These are phyloP conservation scores for Asterochloris erici DNA, from an alignment of 139 green algal species.

Conservation along the genomic window DNA sequence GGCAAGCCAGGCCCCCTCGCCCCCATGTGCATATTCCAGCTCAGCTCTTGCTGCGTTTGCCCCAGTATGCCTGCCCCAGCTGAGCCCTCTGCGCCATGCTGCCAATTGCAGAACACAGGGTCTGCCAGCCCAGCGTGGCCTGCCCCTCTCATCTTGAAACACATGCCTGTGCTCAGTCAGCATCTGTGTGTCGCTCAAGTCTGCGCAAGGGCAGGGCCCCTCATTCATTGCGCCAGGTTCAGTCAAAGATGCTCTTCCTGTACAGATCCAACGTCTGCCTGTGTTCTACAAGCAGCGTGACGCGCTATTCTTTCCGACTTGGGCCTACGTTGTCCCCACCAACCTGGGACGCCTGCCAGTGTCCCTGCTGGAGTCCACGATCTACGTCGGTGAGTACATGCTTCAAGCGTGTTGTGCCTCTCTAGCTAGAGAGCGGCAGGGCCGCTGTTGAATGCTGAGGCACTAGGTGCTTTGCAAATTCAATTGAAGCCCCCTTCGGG, in stretches of 20 bases:
- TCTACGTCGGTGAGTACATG: slow-evolving; percentile 8
- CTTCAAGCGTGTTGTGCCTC: too few relatives aligned
- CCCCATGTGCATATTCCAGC: not conserved
- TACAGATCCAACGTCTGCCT: slow-evolving; percentile 19
- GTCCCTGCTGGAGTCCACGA: slow-evolving; percentile 23
- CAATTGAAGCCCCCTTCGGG: too few relatives aligned
- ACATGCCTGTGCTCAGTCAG: too few relatives aligned
- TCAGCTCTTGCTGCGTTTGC: not conserved
- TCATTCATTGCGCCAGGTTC: not conserved
- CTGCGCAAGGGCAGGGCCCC: not conserved
- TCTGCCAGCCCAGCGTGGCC: too few relatives aligned
- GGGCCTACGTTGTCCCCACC: slow-evolving; percentile 35
- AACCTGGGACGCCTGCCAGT: slow-evolving; percentile 36
- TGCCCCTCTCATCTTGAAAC: too few relatives aligned
- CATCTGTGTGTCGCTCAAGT: not conserved
- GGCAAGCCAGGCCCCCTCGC: not conserved
- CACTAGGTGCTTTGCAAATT: too few relatives aligned
- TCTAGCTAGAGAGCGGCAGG: too few relatives aligned
- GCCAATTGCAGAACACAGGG: not conserved
- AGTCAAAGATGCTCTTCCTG: not conserved
- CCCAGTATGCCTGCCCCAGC: not conserved
- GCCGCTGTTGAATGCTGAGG: too few relatives aligned
- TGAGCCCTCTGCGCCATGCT: too few relatives aligned
- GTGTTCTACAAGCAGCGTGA: slow-evolving; percentile 57
- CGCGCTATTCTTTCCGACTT: slow-evolving; percentile 40